Evolutionary conservation across 441 rosid genomes (phyloP).

Genomic region (Adansonia gregorii): DNA sequence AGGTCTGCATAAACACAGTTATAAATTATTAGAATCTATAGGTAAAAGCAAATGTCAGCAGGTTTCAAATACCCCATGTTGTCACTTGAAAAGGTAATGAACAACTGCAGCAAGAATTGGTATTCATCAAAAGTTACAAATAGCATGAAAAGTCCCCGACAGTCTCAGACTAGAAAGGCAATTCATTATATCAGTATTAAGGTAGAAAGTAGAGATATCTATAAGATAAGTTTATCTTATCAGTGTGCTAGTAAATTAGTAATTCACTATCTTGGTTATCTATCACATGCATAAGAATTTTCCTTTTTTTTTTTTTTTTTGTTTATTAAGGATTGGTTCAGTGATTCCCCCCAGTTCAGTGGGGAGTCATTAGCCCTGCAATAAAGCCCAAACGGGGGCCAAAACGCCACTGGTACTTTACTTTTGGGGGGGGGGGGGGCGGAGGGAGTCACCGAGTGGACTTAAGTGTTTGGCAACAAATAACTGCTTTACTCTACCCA

Average conservation of each 20-base stretch:
- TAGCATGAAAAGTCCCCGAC: not conserved
- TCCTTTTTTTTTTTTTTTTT: not conserved
- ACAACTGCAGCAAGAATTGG: not conserved
- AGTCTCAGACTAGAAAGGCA: not conserved
- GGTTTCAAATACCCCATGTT: not conserved
- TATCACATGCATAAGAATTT: not conserved
- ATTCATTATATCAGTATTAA: not conserved
- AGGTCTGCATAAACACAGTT: constrained; percentile 55
- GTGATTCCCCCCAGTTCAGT: too few relatives aligned
- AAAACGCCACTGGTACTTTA: too few relatives aligned
- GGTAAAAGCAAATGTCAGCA: not conserved
- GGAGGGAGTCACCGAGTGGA: too few relatives aligned
- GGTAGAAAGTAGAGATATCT: not conserved
- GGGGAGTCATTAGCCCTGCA: too few relatives aligned
- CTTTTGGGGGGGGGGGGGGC: too few relatives aligned
- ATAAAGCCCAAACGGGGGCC: too few relatives aligned
- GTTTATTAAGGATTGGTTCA: not conserved
- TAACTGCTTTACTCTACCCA: not conserved
- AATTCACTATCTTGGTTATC: constrained; percentile 1
- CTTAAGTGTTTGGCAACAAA: too few relatives aligned
- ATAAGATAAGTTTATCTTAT: not conserved
- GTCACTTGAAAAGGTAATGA: not conserved
- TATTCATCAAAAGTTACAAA: not conserved
- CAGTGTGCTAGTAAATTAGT: not conserved
- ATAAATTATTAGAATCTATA: constrained; percentile 20